Conservation (phyloP, 2,329 filamentous ascomycete genomes). For the Harringtonia aguacate region DNA sequence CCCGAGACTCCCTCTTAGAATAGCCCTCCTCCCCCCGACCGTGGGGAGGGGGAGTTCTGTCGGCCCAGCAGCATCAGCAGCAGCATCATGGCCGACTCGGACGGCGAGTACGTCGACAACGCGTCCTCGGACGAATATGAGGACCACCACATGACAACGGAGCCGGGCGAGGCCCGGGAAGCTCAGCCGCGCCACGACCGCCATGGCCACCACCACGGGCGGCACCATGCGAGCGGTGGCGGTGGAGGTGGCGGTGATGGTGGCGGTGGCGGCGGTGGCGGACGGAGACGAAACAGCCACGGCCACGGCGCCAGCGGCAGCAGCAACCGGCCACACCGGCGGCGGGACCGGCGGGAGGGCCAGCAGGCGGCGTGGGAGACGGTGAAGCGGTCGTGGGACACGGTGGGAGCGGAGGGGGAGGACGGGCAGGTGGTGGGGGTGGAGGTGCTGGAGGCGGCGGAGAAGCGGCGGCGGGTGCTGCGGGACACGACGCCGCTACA, state of each 20-base stretch:
- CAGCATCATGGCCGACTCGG: constrained; percentile 60
- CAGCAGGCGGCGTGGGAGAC: constrained; percentile 51
- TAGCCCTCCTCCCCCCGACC: constrained; percentile 1
- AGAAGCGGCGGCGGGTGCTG: constrained; percentile 69
- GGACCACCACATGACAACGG: constrained; percentile 31
- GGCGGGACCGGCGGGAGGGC: constrained; percentile 15
- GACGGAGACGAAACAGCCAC: constrained; percentile 11
- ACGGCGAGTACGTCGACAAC: constrained; percentile 58
- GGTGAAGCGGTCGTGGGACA: constrained; percentile 60
- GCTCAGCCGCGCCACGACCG: not conserved
- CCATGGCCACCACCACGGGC: not conserved
- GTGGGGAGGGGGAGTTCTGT: constrained; percentile 2
- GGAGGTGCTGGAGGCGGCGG: constrained; percentile 67
- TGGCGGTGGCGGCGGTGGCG: constrained; percentile 11
- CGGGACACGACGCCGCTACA: constrained; percentile 94
- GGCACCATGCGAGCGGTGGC: constrained; percentile 15
- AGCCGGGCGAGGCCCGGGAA: constrained; percentile 11
- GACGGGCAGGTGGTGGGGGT: constrained; percentile 72
- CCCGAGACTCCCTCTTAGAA: not conserved
- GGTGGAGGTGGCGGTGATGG: constrained; percentile 4
- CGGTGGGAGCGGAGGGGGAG: constrained; percentile 58
- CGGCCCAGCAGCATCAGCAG: no score
- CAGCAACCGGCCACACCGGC: not conserved
- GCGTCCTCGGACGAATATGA: constrained; percentile 55
- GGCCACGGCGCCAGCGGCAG: constrained; percentile 8